Conservation (phyloP, 2,329 filamentous ascomycete genomes). For the Daldinia eschscholtzii region DNA sequence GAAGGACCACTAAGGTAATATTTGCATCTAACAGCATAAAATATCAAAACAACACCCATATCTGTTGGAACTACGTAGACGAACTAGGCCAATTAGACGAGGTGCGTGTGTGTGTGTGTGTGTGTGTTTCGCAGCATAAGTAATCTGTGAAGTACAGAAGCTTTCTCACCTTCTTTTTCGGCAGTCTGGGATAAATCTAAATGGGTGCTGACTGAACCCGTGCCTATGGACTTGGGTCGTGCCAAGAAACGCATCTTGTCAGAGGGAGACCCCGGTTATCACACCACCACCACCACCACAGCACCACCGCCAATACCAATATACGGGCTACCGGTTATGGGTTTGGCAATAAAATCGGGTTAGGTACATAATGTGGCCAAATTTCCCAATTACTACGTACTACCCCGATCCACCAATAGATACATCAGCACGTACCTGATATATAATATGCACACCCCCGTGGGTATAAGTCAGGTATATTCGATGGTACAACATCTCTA, state of each 20-base stretch:
- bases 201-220: conserved; percentile 49
- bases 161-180: conserved; percentile 39
- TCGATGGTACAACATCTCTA: neutral
- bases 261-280: conserved; percentile 30
- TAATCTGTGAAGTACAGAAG: conserved; percentile 15
- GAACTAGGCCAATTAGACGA: conserved; percentile 4
- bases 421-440: neutral
- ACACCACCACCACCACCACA: conserved; percentile 23
- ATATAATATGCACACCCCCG: neutral
- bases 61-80: conserved; percentile 19
- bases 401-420: conserved; percentile 5
- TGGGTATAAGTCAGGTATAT: neutral
- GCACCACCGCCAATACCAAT: neutral
- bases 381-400: neutral
- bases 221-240: conserved; percentile 49
- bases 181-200: conserved; percentile 45
- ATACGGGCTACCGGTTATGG: conserved; percentile 28
- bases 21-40: conserved; percentile 13
- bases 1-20: conserved; percentile 5
- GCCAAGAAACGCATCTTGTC: conserved; percentile 50
- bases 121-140: neutral
- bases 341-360: conserved; percentile 10
- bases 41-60: conserved; percentile 5
- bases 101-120: neutral
- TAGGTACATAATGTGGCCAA: conserved; percentile 12